Evolutionary conservation across 768 basidiomycete genomes (phyloP).

Genomic region (Strobilomyces confusus): DNA sequence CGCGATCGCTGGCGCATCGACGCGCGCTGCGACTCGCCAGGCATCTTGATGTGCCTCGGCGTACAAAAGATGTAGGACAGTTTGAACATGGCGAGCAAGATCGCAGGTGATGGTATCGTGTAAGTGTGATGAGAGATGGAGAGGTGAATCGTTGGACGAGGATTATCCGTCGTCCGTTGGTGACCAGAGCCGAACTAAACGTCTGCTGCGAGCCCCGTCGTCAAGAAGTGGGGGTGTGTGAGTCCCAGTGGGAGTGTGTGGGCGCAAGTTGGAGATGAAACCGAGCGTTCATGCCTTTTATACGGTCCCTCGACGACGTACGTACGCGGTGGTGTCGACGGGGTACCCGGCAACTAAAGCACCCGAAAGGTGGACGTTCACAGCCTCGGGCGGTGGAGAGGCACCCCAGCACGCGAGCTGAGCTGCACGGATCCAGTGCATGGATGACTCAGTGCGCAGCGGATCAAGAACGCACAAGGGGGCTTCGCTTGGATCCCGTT

Average conservation of each 20-base stretch:
- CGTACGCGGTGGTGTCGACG: slow-evolving; percentile 2
- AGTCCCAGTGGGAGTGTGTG: slow-evolving; percentile 4
- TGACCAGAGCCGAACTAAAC: not conserved
- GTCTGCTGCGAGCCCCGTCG: not conserved
- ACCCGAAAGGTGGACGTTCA: slow-evolving; percentile 11
- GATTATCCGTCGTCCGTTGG: not conserved
- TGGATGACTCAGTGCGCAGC: not conserved
- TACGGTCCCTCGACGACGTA: not conserved
- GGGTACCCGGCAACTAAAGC: slow-evolving; percentile 7
- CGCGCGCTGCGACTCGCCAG: slow-evolving; percentile 34
- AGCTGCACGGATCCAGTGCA: slow-evolving; percentile 1
- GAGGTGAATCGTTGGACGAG: not conserved
- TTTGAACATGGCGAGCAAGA: slow-evolving; percentile 32
- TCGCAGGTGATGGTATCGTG: not conserved
- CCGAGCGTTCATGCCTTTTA: not conserved
- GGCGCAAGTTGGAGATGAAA: slow-evolving; percentile 6
- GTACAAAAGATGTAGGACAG: slow-evolving; percentile 52
- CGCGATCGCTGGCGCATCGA: slow-evolving; percentile 23
- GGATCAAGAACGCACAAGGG: slow-evolving; percentile 3
- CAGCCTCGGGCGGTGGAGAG: slow-evolving; percentile 13
- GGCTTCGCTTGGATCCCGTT: slow-evolving; percentile 1
- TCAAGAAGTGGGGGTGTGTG: not conserved
- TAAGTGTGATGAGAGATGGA: not conserved
- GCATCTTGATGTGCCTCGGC: slow-evolving; percentile 49
- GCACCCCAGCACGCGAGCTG: not conserved